Evolutionary conservation across 495 filamentous ascomycete species (phyloP).

Genomic region (Emericellopsis terricola): DNA sequence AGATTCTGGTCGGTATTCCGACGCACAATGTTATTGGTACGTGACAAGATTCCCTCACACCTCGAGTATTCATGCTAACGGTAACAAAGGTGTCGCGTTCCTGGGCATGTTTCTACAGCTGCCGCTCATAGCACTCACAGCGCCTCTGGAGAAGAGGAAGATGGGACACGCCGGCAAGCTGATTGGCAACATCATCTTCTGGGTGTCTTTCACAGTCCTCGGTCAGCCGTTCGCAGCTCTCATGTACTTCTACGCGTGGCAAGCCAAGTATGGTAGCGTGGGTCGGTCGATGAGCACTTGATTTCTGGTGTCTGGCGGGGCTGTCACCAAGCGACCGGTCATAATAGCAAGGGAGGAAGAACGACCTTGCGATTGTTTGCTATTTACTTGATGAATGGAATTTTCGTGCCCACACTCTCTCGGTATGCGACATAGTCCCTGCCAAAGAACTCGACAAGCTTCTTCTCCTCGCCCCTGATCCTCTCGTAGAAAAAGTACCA

Average conservation of each 20-base stretch:
- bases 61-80: no score
- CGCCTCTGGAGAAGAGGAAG: constrained; percentile 59
- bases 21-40: constrained; percentile 87
- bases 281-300: constrained; percentile 10
- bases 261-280: constrained; percentile 82
- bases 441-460: constrained; percentile 67
- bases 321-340: no score
- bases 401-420: constrained; percentile 40
- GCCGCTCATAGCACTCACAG: constrained; percentile 67
- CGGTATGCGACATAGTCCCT: constrained; percentile 63
- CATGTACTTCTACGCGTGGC: constrained; percentile 95
- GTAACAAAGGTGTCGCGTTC: constrained; percentile 52
- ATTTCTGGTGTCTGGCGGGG: no score
- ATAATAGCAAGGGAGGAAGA: no score
- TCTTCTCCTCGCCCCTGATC: constrained; percentile 63
- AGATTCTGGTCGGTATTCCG: constrained; percentile 82
- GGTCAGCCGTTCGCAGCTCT: constrained; percentile 84
- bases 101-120: constrained; percentile 86
- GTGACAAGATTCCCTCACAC: constrained; percentile 8
- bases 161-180: constrained; percentile 48
- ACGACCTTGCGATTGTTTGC: background rate
- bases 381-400: constrained; percentile 51
- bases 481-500: constrained; percentile 68
- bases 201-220: constrained; percentile 83
- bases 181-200: constrained; percentile 85